Evolutionary conservation across 179 eudicot species (phyloP), one percentile per base, ranked within the genome.

Genomic region (Nepenthes alata): DNA sequence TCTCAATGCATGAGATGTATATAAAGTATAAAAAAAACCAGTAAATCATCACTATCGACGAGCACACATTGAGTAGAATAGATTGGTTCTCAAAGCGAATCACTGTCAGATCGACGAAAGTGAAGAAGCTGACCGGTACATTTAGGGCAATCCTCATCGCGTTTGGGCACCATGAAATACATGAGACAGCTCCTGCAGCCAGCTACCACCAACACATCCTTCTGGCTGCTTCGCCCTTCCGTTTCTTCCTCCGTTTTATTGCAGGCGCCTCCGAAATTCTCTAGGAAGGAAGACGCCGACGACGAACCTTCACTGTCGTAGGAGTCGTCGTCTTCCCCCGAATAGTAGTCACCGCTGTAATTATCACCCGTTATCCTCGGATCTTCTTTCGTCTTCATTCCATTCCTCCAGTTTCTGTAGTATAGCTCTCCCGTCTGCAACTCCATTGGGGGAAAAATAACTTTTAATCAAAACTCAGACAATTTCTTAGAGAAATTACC

Each of bases 151-250:
- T 74, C 76, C 10, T 75, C 67, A 1, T 68, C 83, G 56, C 76
- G 87, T 72, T 86, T 91, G 13, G 95, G 91, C 59, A 91, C 86
- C 98, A 91, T 91, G 82, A 79, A 83, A 71, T 91, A 91, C 98
- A 91, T 91, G 11, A 89, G 72, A 62, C 98, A 91, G 57, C 82
- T 78, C 73, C 81, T 91, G 89, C 98, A 89, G 14, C 98, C 98
- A 8, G 89, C 96, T 1, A 91, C 96, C 44, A 91, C 98, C 35
- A 91, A 68, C n/a, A 91, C 90, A 16, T 74, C 58, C 35, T 45
- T 38, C 35, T 41, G 45, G 45, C 37, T 12, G 36, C 35, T 35
- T 10, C 37, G 56, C 53, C 57, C 52, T 44, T 68, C 15, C 7
- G 11, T 49, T 12, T 47, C 60, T 47, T 61, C 52, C 50, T 68